A percentile compares a stretch with the other conserved stretches of the same genome.
Conservation (phyloP, 176 grass and related monocot genomes). For the Ensete ventricosum region DNA sequence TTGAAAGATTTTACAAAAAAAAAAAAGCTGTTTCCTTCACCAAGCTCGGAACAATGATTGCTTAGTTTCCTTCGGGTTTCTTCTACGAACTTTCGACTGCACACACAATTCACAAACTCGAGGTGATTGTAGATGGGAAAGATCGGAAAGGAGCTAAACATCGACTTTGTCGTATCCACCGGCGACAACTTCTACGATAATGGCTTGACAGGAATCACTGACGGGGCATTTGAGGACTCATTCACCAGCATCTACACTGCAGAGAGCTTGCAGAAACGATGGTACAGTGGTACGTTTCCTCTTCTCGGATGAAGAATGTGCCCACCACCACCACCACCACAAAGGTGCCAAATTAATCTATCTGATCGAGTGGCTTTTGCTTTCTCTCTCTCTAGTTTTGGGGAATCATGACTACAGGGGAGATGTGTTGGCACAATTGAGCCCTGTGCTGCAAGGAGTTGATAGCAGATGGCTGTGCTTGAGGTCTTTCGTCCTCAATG, state of each 20-base stretch:
- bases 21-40: neutral
- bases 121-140: slow-evolving; percentile 48
- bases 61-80: neutral
- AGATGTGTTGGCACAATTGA: slow-evolving; percentile 43
- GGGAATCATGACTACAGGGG: slow-evolving; percentile 85
- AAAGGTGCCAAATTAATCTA: too few relatives aligned
- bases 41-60: neutral
- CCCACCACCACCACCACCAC: too few relatives aligned
- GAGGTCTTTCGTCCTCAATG: slow-evolving; percentile 50
- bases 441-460: slow-evolving; percentile 26
- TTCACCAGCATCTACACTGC: slow-evolving; percentile 72
- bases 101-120: too few relatives aligned
- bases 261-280: slow-evolving; percentile 63
- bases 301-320: neutral
- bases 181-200: slow-evolving; percentile 83
- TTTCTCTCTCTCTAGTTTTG: slow-evolving; percentile 33
- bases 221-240: slow-evolving; percentile 56
- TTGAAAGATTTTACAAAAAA: too few relatives aligned
- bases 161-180: slow-evolving; percentile 75
- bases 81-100: too few relatives aligned
- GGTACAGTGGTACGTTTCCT: slow-evolving; percentile 60
- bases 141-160: slow-evolving; percentile 39
- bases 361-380: neutral
- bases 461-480: slow-evolving; percentile 58
- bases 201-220: slow-evolving; percentile 52